Conservation (phyloP, 1,139 yeast species). For the Yamadazyma triangularis region DNA sequence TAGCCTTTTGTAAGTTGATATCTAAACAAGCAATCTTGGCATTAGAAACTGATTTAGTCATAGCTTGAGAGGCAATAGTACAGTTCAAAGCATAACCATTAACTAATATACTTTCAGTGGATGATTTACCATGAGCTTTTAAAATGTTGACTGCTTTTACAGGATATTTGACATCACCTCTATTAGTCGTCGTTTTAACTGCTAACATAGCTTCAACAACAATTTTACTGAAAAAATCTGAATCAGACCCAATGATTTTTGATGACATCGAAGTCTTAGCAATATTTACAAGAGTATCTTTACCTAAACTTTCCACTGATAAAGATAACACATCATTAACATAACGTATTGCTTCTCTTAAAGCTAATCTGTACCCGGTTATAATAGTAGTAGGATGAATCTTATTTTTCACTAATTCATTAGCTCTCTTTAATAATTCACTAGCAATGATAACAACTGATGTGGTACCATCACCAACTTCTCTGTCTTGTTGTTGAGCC, state of each 20-base stretch:
- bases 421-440: slow-evolving; percentile 87
- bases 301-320: slow-evolving; percentile 78
- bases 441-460: slow-evolving; percentile 96
- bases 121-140: slow-evolving; percentile 95
- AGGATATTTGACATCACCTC: slow-evolving; percentile 91
- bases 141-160: slow-evolving; percentile 95
- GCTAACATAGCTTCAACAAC: slow-evolving; percentile 96
- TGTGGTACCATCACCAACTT: slow-evolving; percentile 97
- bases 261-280: slow-evolving; percentile 98
- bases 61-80: slow-evolving; percentile 96
- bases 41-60: slow-evolving; percentile 67
- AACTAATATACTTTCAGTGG: slow-evolving; percentile 79
- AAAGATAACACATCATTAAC: slow-evolving; percentile 81
- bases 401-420: slow-evolving; percentile 87
- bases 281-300: slow-evolving; percentile 75
- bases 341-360: slow-evolving; percentile 87
- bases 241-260: slow-evolving; percentile 94
- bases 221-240: slow-evolving; percentile 83
- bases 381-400: slow-evolving; percentile 98
- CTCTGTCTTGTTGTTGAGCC: slow-evolving; percentile 98
- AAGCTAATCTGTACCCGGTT: slow-evolving; percentile 91
- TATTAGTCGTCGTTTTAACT: slow-evolving; percentile 82
- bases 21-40: slow-evolving; percentile 94
- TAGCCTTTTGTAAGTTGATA: slow-evolving; percentile 89
- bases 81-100: slow-evolving; percentile 96